phyloP scores from a whole-genome alignment of 2,329 filamentous ascomycete species.

The Pseudogymnoascus sp. region DNA sequence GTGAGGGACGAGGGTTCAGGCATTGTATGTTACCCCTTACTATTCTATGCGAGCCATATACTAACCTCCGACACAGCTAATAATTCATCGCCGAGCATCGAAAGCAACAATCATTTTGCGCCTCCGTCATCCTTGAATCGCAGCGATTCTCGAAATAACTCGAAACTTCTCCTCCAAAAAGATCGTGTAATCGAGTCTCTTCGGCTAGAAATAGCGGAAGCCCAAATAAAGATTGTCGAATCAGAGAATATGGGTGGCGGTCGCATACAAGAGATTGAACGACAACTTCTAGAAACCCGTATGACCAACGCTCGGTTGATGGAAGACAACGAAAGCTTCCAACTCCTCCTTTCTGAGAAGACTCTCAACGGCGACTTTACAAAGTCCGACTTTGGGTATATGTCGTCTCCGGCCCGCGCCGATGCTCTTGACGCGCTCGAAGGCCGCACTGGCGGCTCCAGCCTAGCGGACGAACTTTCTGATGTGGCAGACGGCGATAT shows the following conservation, averaged over 20 bases:
- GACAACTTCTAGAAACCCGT: constrained; percentile 78
- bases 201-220: constrained; percentile 84
- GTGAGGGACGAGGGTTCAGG: constrained; percentile 50
- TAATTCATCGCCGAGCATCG: constrained; percentile 59
- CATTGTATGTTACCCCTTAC: constrained; percentile 39
- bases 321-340: constrained; percentile 98
- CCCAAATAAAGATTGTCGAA: constrained; percentile 91
- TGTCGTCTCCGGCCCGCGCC: constrained; percentile 49
- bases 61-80: constrained; percentile 24
- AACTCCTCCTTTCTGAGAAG: constrained; percentile 87
- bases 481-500: constrained; percentile 56
- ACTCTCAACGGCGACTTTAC: constrained; percentile 90
- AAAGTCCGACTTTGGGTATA: constrained; percentile 71
- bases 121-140: constrained; percentile 76
- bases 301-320: constrained; percentile 94
- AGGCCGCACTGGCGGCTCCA: constrained; percentile 45
- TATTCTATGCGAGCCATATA: background rate
- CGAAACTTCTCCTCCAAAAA: constrained; percentile 85
- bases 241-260: constrained; percentile 89
- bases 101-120: constrained; percentile 67
- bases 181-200: constrained; percentile 93
- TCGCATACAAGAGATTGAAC: constrained; percentile 81
- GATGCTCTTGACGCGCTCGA: constrained; percentile 58
- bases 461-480: constrained; percentile 82
- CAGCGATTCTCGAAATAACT: constrained; percentile 83